These are phyloP conservation scores for Danielia reshetovae DNA, from an alignment of 805 yeast genomes.

Conservation along the genomic window DNA sequence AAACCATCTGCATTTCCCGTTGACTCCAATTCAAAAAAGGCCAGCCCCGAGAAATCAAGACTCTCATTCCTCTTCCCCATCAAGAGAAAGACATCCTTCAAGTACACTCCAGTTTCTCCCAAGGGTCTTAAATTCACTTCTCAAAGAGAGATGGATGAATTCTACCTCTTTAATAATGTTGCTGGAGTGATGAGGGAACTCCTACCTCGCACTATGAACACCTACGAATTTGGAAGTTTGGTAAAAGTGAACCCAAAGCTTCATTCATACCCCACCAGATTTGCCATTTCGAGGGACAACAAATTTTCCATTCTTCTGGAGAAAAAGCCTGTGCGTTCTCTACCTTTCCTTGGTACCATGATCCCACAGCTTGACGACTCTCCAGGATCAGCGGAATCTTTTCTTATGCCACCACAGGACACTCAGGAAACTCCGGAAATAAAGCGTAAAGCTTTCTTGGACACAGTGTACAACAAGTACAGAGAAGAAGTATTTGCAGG, in stretches of 20 bases:
- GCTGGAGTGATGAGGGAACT: slow-evolving; percentile 21
- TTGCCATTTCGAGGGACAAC: slow-evolving; percentile 9
- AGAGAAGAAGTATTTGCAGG: slow-evolving; percentile 23
- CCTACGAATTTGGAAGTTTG: slow-evolving; percentile 20
- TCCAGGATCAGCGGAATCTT: not conserved
- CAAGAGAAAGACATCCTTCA: slow-evolving; percentile 29
- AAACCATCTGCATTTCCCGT: slow-evolving; percentile 8
- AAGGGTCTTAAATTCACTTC: slow-evolving; percentile 19
- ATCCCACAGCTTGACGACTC: not conserved
- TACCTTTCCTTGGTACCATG: slow-evolving; percentile 3
- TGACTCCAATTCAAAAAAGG: slow-evolving; percentile 3
- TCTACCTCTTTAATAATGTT: slow-evolving; percentile 19
- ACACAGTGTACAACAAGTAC: slow-evolving; percentile 24
- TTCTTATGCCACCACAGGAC: not conserved
- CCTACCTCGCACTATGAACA: slow-evolving; percentile 26
- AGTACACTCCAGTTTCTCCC: slow-evolving; percentile 19
- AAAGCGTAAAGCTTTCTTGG: slow-evolving; percentile 6
- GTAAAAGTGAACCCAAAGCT: slow-evolving; percentile 11
- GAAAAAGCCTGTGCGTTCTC: no score
- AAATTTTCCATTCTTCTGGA: slow-evolving; percentile 2
- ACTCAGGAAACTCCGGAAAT: not conserved
- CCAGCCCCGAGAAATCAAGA: slow-evolving; percentile 1
- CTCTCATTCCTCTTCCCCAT: slow-evolving; percentile 31
- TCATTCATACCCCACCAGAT: slow-evolving; percentile 4
- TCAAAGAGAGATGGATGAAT: slow-evolving; percentile 14